Evolutionary conservation across 768 basidiomycete genomes (phyloP), one percentile per base, ranked within the genome.

Genomic region (Psilocybe tampanensis): DNA sequence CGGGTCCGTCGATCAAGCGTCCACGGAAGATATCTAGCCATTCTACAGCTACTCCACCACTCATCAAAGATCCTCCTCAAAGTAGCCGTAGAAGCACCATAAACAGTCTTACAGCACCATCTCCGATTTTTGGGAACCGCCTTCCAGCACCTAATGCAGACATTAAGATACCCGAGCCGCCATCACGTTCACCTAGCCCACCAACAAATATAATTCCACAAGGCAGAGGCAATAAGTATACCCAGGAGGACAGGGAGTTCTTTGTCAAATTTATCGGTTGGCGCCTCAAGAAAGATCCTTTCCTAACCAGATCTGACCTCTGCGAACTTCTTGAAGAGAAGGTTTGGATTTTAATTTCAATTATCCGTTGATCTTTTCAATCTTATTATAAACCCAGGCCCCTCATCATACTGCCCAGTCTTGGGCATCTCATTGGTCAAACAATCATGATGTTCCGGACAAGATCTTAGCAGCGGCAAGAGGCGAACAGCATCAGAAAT

Each of bases 391-490:
- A 39, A n/a, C 36, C 12, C 59, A 89, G 88, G 85, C 78, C n/a
- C 85, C 87, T 32, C 86, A 89, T 68, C 88, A 90, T 63, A 80
- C 72, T 36, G 63, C 73, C n/a, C 70, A 70, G 29, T 89, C 87
- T 0, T 90, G 88, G 88, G 72, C 74, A 21, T 81, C 84, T n/a
- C 81, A 86, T 63, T 90, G 88, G 88, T 80, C 79, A 6, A 78
- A 78, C 52, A 77, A 83, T 53, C 84, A 88, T 55, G 86, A 88
- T 61, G 66, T 88, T 23, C 85, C 86, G 1, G 88, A 88, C 63
- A 85, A 86, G 63, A 86, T 87, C 23, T 64, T 86, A 44, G 82
- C 80, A 18, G 73, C 74, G 6, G 76, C 75, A 21, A 65, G 65
- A 58, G 71, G 67, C 43, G 72, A 72, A 15, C 68, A 69, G 1